A percentile compares a stretch with the other conserved stretches of the same genome.
Evolutionary conservation across 1,139 yeast species (phyloP).

Genomic region (Pneumocystis canis): DNA sequence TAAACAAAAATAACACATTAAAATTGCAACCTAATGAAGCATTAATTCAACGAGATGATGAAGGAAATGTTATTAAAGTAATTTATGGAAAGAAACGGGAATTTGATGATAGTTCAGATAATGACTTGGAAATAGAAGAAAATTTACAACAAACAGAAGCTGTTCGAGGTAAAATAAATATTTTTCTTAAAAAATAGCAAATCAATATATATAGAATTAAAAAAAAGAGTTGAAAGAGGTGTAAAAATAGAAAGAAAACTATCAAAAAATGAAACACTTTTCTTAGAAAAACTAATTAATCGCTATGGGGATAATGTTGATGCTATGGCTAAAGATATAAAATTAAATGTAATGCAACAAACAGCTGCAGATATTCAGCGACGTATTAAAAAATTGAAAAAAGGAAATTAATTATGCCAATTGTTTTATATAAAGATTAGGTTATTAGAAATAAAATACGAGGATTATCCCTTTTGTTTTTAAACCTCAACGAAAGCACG

Average conservation of each 20-base stretch:
- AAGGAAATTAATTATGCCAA: background rate
- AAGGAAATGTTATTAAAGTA: slow-evolving; percentile 54
- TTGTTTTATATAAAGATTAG: background rate
- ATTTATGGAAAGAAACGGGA: slow-evolving; percentile 46
- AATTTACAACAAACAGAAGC: background rate
- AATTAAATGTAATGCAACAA: slow-evolving; percentile 12
- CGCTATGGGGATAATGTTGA: slow-evolving; percentile 81
- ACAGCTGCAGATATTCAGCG: slow-evolving; percentile 12
- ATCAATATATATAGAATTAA: slow-evolving; percentile 30
- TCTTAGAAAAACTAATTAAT: slow-evolving; percentile 50
- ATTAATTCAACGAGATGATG: slow-evolving; percentile 55
- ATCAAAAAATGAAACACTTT: slow-evolving; percentile 58
- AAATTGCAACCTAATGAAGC: slow-evolving; percentile 56
- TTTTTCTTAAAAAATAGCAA: background rate
- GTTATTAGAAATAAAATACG: too few relatives aligned
- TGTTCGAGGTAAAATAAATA: background rate
- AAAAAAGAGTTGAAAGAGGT: slow-evolving; percentile 47
- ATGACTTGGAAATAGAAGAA: background rate
- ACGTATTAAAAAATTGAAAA: background rate
- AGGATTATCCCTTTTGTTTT: background rate
- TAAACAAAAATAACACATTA: background rate
- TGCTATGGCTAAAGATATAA: slow-evolving; percentile 80
- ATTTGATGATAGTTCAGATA: background rate
- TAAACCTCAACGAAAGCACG: slow-evolving; percentile 73
- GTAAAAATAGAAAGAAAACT: slow-evolving; percentile 33